A percentile compares a stretch with the other conserved stretches of the same genome.
phyloP scores from a whole-genome alignment of 1,284 basidiomycete genomes.

The Cryptococcus sp. region DNA sequence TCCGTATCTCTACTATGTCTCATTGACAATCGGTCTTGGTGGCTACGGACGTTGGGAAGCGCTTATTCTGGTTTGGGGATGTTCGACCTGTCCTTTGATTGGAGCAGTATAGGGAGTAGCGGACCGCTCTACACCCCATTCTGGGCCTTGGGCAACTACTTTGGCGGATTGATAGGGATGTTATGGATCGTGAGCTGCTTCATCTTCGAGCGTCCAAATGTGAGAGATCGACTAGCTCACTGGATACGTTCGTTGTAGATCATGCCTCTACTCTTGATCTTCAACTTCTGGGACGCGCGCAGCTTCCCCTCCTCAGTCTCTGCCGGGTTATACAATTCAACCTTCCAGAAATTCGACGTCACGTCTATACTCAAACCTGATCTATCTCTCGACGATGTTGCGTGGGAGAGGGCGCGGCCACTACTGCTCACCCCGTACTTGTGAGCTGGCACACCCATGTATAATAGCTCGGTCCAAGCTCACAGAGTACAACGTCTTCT shows the following conservation, averaged over 20 bases:
- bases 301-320: conserved; percentile 49
- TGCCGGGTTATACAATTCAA: conserved; percentile 49
- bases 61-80: conserved; percentile 59
- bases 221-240: neutral
- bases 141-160: conserved; percentile 56
- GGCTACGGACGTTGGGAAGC: conserved; percentile 55
- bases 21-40: conserved; percentile 52
- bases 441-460: conserved; percentile 26
- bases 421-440: conserved; percentile 58
- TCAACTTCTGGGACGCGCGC: conserved; percentile 57
- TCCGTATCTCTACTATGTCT: conserved; percentile 57
- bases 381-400: conserved; percentile 54
- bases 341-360: conserved; percentile 52
- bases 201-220: neutral
- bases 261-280: conserved; percentile 54
- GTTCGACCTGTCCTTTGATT: conserved; percentile 57
- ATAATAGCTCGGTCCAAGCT: neutral
- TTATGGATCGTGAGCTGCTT: conserved; percentile 54
- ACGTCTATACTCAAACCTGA: conserved; percentile 48
- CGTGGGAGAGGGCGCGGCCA: conserved; percentile 52
- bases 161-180: conserved; percentile 53
- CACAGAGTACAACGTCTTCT: too few species aligned
- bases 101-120: conserved; percentile 55
- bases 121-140: conserved; percentile 58
- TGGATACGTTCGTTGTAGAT: conserved; percentile 23